Evolutionary conservation across 805 yeast genomes (phyloP), one percentile per base, ranked within the genome.

Genomic region (Metschnikowia proteae): DNA sequence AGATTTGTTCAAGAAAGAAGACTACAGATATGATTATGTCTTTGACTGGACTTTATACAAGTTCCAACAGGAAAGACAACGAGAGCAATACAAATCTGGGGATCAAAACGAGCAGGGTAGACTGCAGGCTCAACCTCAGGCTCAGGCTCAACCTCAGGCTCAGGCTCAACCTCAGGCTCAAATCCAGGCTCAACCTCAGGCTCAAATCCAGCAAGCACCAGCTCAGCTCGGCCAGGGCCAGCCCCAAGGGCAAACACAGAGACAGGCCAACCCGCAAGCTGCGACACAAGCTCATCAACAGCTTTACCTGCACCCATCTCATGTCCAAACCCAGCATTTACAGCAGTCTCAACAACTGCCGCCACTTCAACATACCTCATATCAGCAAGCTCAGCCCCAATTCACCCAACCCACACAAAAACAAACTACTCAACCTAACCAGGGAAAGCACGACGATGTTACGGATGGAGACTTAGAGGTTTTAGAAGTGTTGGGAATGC

Each of bases 21-120:
- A 88, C 50, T 92, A 89, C 67, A 83, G 85, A 59, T 92, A 91
- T 67, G 98, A 92, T 70, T 92, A 90, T 68, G 83, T 94, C 23
- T 92, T 90, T 69, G 99, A 92, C 70, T 92, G 99, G 99, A 92
- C 97, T 28, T 81, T 90, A 53, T 86, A 84, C 72, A 87, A 86
- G 65, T 84, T 80, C 65, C 86, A 79, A 57, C 73, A 79, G 60
- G 80, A 80, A 55, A 79, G 79, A 56, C 81, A 79, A 60, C 70
- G 77, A 53, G 75, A 70, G 48, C 78, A 72, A 50, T 61, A 60
- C 34, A 64, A 68, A 52, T 55, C 60, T 25, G 61, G 58, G n/a
- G 68, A 66, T 38, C 59, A 53, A 25, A 37, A 53, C 26, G 64
- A 61, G 27, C 65, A 63, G 42, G 34, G 40, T 17, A 45, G 36